Evolutionary conservation across 345 rosid species (phyloP).

Genomic region (Dipteronia dyeriana): DNA sequence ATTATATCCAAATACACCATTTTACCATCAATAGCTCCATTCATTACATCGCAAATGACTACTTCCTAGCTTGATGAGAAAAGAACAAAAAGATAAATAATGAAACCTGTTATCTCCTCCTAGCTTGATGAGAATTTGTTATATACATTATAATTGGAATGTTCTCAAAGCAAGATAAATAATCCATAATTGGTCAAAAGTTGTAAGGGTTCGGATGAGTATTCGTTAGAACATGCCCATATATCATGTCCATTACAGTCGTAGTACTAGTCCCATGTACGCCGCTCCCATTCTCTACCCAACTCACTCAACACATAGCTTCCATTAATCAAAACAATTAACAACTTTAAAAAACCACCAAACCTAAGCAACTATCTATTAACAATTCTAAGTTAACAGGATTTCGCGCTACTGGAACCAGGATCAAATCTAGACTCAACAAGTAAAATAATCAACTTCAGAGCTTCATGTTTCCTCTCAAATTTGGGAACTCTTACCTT

Average conservation of each 20-base stretch:
- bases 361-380: neutral
- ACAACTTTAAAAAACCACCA: neutral
- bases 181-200: neutral
- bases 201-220: neutral
- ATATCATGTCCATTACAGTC: neutral
- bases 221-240: neutral
- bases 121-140: neutral
- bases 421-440: neutral
- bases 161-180: too few relatives aligned
- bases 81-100: too few relatives aligned
- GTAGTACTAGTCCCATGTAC: neutral
- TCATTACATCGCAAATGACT: conserved; percentile 21
- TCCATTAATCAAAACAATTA: neutral
- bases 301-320: neutral
- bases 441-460: neutral
- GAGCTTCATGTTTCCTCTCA: neutral
- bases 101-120: too few relatives aligned
- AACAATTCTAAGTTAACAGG: neutral
- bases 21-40: conserved; percentile 42
- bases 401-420: neutral
- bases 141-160: neutral
- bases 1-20: conserved; percentile 50
- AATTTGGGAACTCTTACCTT: conserved; percentile 27
- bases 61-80: neutral
- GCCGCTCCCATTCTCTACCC: neutral